Evolutionary conservation across 257 asterid species (phyloP).

Genomic region (Apocynum venetum): DNA sequence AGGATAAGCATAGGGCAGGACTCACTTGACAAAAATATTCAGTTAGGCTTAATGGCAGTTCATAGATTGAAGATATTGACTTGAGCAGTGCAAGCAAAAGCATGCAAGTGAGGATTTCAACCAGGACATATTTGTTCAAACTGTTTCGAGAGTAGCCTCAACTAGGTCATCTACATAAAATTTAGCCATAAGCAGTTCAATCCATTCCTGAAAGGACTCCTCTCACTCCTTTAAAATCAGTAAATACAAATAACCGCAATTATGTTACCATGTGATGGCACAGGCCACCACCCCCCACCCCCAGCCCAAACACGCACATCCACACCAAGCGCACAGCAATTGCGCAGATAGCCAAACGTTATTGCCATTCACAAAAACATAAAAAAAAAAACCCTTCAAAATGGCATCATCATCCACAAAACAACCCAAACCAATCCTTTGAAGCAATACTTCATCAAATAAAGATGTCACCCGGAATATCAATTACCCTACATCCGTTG

Average conservation of each 20-base stretch:
- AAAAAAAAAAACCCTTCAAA: not conserved
- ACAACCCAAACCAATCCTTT: not conserved
- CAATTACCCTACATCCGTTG: not conserved
- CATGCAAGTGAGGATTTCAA: not conserved
- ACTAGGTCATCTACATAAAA: not conserved
- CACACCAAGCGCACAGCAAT: not conserved
- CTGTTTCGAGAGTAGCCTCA: not conserved
- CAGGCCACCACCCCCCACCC: not conserved
- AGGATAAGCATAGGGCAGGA: constrained; percentile 7
- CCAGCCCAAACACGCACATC: not conserved
- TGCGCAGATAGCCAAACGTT: not conserved
- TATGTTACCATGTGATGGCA: not conserved
- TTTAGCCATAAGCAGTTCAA: not conserved
- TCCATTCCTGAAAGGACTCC: not conserved
- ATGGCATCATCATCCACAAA: not conserved
- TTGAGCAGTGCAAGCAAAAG: not conserved
- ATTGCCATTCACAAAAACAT: not conserved
- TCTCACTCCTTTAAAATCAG: not conserved
- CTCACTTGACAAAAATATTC: not conserved
- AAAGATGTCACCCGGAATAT: not conserved
- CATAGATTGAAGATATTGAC: not conserved
- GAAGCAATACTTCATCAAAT: not conserved
- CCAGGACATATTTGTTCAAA: not conserved
- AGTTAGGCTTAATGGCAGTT: not conserved
- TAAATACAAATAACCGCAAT: not conserved